phyloP scores from a whole-genome alignment of 148 eudicot genomes.

The Nyssa sinensis region DNA sequence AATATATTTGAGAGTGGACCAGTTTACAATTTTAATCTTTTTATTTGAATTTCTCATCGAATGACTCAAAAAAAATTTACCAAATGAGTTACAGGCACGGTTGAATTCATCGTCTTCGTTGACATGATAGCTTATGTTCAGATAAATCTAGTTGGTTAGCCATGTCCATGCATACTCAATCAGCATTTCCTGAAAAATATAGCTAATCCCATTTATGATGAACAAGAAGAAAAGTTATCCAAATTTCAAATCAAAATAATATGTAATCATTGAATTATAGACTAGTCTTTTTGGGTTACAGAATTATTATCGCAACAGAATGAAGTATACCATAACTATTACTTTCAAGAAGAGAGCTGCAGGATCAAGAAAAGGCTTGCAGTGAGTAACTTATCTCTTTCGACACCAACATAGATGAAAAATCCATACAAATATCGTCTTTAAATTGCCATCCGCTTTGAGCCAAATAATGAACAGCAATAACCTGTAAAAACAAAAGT shows the following conservation, averaged over 20 bases:
- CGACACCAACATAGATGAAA: slow-evolving; percentile 1
- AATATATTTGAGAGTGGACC: too few species aligned
- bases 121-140: too few species aligned
- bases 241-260: slow-evolving; percentile 8
- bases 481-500: slow-evolving; percentile 13
- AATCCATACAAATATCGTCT: slow-evolving; percentile 4
- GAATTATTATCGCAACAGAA: slow-evolving; percentile 4
- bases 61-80: too few species aligned
- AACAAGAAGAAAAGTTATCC: background rate
- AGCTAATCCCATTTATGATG: background rate
- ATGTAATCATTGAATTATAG: background rate
- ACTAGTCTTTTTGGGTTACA: too few species aligned
- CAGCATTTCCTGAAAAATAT: background rate
- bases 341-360: background rate
- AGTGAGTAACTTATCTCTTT: slow-evolving; percentile 13
- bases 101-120: too few species aligned
- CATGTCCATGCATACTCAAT: background rate
- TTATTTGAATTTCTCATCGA: too few species aligned
- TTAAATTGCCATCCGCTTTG: slow-evolving; percentile 17
- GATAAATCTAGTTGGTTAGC: too few species aligned
- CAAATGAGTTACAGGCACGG: too few species aligned
- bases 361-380: slow-evolving; percentile 8
- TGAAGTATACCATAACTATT: background rate
- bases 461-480: slow-evolving; percentile 12
- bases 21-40: too few species aligned